Evolutionary conservation across 257 asterid genomes (phyloP), one percentile per base, ranked within the genome.

Genomic region (Linaria vulgaris): DNA sequence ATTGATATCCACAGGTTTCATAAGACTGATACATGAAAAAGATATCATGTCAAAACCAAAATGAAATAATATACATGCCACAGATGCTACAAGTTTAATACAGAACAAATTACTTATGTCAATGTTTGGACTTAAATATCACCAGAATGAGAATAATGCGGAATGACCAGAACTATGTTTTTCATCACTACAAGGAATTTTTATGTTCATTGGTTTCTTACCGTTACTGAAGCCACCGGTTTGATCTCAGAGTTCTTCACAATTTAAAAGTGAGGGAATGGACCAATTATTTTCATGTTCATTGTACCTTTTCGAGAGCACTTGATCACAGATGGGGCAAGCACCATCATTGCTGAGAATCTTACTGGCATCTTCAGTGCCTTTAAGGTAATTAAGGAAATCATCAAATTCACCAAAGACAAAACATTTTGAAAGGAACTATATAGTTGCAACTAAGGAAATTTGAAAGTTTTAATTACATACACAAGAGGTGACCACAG

Each of bases 251-350:
- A 41, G 41, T 58, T 23, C 16, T 43, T 56, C 61, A 38, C 43
- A 69, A 30, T 50, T 57, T 24, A 58, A 57, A 47, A 31, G 57
- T 45, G 31, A 53, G 51, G 20, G 31, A 58, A 51, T n/a, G 64
- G 19, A 61, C 39, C 56, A 48, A 58, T 63, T 46, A 23, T 52
- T 61, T 19, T 17, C 27, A 48, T 7, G 12, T 63, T 61, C 14
- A 47, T n/a, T 55, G 21, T 75, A 88, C 98, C 98, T 91, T 80
- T 83, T 88, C 31, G 98, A 91, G 58, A 91, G 97, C 73, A 91
- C 97, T 83, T 88, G 98, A 82, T 91, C 97, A 72, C 97, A 91
- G 43, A 91, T 82, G 51, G 97, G 98, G 74, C 98, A 91, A 69
- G 97, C 86, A 59, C 91, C 97, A 73, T 91, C 95, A 75, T 61